Evolutionary conservation across 371 early-diverging fungal species (phyloP), one percentile per base, ranked within the genome.

Genomic region (Haplosporangium sp.): DNA sequence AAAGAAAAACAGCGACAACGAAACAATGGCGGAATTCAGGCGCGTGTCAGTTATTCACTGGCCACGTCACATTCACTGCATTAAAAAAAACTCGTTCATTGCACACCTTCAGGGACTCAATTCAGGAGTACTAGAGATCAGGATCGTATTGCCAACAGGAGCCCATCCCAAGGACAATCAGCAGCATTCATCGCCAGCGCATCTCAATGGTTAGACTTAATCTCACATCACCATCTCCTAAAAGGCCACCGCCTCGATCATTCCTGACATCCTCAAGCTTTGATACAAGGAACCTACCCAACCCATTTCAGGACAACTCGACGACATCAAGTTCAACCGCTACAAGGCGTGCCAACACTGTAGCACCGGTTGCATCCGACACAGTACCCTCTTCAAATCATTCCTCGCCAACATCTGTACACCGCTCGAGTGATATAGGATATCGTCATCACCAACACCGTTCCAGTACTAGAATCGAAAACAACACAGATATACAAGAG

Each of bases 251-350:
- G 18, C 37, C 12, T 51, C 52, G 58, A 51, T 29, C 47, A 3
- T 23, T 50, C 23, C 52, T 51, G 14, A 29, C 52, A 2, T 48
- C 65, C 8, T 29, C 50, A 13, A 41, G 65, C 36, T 69, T 41
- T 36, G 62, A 68, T 51, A 67, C 61, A 47, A 6, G 48, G 2
- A 55, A 59, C 51, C 43, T 65, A 21, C 61, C 37, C 42, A 69
- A 69, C 41, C 69, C 69, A 37, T 69, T 69, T 21, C 69, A 69
- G 12, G 63, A 62, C 18, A 21, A 51, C 14, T 20, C 55, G 8
- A 37, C 53, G 11, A 7, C 50, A 5, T 53, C 55, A 2, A 37
- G 12, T 16, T 43, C 53, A 18, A 55, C 21, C 8, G 8, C 43
- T 29, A 7, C n/a, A 47, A 38, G 37, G 29, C 11, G 20, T 53